Evolutionary conservation across 495 filamentous ascomycete genomes (phyloP), one percentile per base, ranked within the genome.

Genomic region (Podospora appendiculata): DNA sequence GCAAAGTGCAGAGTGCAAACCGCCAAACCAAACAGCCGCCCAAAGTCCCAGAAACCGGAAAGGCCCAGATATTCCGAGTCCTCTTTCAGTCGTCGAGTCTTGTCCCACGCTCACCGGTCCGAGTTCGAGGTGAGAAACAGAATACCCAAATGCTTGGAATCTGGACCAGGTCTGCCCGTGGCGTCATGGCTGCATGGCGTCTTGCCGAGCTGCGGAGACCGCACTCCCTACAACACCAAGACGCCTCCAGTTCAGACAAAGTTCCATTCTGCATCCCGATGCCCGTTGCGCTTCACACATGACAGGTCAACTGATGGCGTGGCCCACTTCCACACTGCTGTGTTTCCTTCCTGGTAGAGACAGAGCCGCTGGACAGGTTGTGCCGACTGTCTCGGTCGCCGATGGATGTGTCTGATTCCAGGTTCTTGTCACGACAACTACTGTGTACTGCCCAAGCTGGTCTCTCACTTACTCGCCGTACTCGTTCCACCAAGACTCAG

Each of bases 311-410:
- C 10, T 38, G 36, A 38, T 38, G 36, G 36, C 36, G 36, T 38
- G 36, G 36, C 10, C 36, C 36, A 38, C 36, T 13, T 38, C 10
- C 10, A 25, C 5, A 25, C 35, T 11, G n/a, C n/a, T 53, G 51
- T 53, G 44, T 48, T 53, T 47, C 51, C 51, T 53, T 40, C 44
- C 51, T 32, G 18, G 13, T 53, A 17, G 34, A 48, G 51, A 39
- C 33, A 48, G 19, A 53, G 17, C 42, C 19, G 44, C 51, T 25
- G 51, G 33, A 48, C 17, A 53, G 14, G 43, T n/a, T 44, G 41
- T 44, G 17, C 13, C 11, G 32, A 32, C 10, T 53, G 51, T 47
- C 51, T 48, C 58, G 39, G 56, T 25, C 36, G 41, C 52, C 50
- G 41, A 51, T 34, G 51, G 41, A 51, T 34, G 51, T 48, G 50